These are phyloP conservation scores for Tremella mesenterica DNA, from an alignment of 768 basidiomycete species.

Conservation along the genomic window DNA sequence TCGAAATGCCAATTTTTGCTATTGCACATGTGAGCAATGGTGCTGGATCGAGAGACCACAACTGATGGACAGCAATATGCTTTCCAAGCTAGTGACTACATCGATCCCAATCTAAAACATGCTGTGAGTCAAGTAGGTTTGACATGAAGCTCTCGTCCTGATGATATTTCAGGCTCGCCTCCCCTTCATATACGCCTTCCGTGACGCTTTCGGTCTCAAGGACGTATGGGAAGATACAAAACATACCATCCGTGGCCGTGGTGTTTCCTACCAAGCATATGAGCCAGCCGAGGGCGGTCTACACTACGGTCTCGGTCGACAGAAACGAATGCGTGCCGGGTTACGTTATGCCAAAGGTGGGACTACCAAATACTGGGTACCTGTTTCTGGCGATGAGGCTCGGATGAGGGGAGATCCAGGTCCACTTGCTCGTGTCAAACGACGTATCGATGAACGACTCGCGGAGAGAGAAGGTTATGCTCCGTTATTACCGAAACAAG, in stretches of 20 bases:
- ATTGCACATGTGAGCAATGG: slow-evolving; percentile 62
- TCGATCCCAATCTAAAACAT: slow-evolving; percentile 56
- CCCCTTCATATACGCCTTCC: slow-evolving; percentile 74
- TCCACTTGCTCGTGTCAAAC: slow-evolving; percentile 42
- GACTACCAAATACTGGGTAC: slow-evolving; percentile 89
- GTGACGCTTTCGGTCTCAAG: slow-evolving; percentile 75
- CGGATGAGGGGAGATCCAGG: slow-evolving; percentile 35
- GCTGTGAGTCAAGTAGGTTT: slow-evolving; percentile 50
- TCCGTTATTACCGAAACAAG: slow-evolving; percentile 62
- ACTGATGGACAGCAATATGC: slow-evolving; percentile 53
- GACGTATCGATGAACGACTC: slow-evolving; percentile 39
- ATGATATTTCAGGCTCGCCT: slow-evolving; percentile 52
- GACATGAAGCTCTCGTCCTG: background rate
- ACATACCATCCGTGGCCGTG: slow-evolving; percentile 71
- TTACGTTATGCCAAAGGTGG: slow-evolving; percentile 87
- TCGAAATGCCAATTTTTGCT: slow-evolving; percentile 97
- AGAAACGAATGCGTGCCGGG: slow-evolving; percentile 79
- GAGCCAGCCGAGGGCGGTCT: slow-evolving; percentile 91
- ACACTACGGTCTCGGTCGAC: slow-evolving; percentile 79
- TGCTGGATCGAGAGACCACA: background rate
- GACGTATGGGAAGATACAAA: slow-evolving; percentile 83
- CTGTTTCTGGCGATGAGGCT: slow-evolving; percentile 52
- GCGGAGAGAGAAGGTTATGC: slow-evolving; percentile 59
- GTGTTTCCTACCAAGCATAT: slow-evolving; percentile 92
- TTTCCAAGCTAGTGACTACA: slow-evolving; percentile 81